Base-by-base conservation (phyloP, 2,329 filamentous ascomycete species). In the Aspergillus pseudonomiae region DNA sequence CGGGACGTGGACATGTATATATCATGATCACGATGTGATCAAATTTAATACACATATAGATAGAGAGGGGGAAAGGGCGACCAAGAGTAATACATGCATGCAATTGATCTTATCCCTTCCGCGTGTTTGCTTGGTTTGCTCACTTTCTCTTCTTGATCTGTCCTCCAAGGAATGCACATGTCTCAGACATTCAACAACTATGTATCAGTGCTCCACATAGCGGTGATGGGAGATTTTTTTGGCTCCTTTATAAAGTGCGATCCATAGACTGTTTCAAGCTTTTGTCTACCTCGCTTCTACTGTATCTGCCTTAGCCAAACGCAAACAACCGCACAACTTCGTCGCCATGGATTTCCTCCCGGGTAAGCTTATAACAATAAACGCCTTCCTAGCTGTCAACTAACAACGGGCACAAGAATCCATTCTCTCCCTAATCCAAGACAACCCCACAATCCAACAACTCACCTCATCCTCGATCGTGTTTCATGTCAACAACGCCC, bases 261-360 rank as follows among this genome's bases (percentile, higher is more conserved):
- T 30, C 26, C 7, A 16, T 32, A n/a, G 16, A n/a, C 10, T 12
- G n/a, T 32, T 52, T 19, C 9, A 9, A 32, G 16, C 26, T 32
- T n/a, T 32, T 6, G 5, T 9, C 21, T 26, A 48, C 45, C 28
- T n/a, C 14, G n/a, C 19, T 16, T 16, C 26, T 28, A n/a, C 39
- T 41, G 39, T 30, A 26, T 28, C 14, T 19, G 14, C 19, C 16
- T 5, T 9, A 30, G 30, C 48, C 16, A 30, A 46, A 57, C 36
- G 14, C 45, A 21, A 41, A 41, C 54, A 36, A 30, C 19, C 52
- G 11, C 52, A 55, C 14, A 39, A 24, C 21, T 54, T 36, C 24
- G 36, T 16, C 43, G 63, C 30, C 28, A 68, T 68, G 66, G 66
- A 68, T 6, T 67, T 63, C 28, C 61, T 68, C 21, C 65, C 65